Conservation (phyloP, 306 rosid species). For the Myrica gale region DNA sequence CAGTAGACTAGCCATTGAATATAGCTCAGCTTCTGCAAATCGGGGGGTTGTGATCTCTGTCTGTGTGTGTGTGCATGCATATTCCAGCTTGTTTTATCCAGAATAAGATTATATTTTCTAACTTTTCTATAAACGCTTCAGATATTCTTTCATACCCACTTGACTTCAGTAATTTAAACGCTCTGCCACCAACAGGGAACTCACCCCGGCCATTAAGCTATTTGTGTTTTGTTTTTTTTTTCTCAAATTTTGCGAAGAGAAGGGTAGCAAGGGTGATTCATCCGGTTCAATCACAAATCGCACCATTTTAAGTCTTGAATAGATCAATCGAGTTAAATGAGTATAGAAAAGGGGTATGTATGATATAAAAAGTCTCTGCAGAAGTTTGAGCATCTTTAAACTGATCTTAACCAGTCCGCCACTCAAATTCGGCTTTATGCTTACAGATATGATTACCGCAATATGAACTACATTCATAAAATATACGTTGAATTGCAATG, state of each 20-base stretch:
- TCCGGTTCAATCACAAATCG: too few species aligned
- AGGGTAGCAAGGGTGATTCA: too few species aligned
- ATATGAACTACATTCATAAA: background rate
- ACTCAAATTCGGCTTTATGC: background rate
- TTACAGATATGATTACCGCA: background rate
- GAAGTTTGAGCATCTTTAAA: background rate
- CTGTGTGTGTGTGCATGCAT: background rate
- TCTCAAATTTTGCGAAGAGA: background rate
- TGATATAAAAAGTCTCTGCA: background rate
- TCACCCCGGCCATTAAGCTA: background rate
- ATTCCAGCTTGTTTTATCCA: background rate
- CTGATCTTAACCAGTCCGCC: background rate
- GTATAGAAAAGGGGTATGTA: too few species aligned
- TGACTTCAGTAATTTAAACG: background rate
- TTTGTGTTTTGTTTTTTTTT: background rate
- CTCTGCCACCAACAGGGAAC: background rate
- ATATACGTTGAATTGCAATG: background rate
- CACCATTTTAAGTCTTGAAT: too few species aligned
- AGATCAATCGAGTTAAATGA: too few species aligned
- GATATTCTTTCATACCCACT: background rate
- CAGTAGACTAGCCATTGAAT: constrained; percentile 33
- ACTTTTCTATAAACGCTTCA: background rate
- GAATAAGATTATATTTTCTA: background rate
- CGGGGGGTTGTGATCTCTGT: constrained; percentile 22
- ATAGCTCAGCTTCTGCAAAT: constrained; percentile 39